phyloP scores from a whole-genome alignment of 805 yeast species.

The Saccharomycopsis capsularis region DNA sequence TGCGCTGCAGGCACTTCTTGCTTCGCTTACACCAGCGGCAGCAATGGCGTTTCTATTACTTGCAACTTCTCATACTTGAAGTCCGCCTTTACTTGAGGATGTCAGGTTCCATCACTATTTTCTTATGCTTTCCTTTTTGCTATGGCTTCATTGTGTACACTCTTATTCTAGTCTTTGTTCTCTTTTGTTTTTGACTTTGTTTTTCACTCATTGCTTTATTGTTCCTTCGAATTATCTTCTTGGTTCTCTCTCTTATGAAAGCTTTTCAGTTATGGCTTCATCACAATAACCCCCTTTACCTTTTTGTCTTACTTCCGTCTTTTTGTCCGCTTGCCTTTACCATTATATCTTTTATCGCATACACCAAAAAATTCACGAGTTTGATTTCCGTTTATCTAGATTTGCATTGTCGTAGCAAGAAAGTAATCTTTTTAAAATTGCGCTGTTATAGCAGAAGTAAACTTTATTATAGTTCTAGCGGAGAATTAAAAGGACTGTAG shows the following conservation, averaged over 20 bases:
- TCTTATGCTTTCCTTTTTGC: background rate
- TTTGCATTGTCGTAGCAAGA: too few relatives aligned
- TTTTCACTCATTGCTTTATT: background rate
- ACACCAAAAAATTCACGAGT: background rate
- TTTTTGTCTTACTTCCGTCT: background rate
- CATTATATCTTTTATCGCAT: background rate
- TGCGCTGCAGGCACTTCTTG: conserved; percentile 65
- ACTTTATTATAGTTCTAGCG: too few relatives aligned
- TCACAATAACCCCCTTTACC: background rate
- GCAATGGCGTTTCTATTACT: conserved; percentile 36
- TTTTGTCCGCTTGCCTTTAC: background rate
- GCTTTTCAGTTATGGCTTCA: background rate
- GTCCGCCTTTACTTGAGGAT: conserved; percentile 13
- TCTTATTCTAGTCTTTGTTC: background rate
- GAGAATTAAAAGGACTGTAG: too few relatives aligned
- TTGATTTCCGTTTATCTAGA: background rate
- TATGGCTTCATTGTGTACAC: background rate
- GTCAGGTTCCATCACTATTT: background rate
- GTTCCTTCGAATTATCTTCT: background rate
- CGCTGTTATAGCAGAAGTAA: background rate
- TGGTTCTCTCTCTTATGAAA: background rate
- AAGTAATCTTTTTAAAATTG: too few relatives aligned
- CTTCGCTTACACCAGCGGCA: conserved; percentile 39
- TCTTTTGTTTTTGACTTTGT: background rate
- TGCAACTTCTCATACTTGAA: conserved; percentile 39